A percentile compares a stretch with the other conserved stretches of the same genome.
Evolutionary conservation across 148 eudicot species (phyloP).

Genomic region (Fagopyrum esculentum): DNA sequence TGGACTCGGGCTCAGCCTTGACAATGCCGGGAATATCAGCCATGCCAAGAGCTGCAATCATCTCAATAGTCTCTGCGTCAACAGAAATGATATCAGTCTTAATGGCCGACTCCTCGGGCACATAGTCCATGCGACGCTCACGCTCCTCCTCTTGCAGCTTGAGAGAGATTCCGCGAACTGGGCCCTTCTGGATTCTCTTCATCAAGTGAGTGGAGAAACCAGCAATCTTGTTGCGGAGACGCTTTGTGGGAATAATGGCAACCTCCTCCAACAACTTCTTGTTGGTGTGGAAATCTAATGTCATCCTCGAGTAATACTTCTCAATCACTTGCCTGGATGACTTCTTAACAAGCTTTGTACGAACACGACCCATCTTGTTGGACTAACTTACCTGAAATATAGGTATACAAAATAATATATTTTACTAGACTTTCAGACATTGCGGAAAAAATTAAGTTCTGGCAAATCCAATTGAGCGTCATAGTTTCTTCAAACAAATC

Average conservation of each 20-base stretch:
- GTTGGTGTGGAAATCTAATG: constrained; percentile 47
- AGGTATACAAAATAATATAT: background rate
- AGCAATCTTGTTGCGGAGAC: constrained; percentile 45
- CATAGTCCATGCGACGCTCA: constrained; percentile 44
- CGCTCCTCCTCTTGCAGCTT: constrained; percentile 44
- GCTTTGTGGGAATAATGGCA: constrained; percentile 42
- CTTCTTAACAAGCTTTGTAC: constrained; percentile 40
- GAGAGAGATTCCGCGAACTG: constrained; percentile 40
- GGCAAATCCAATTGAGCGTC: background rate
- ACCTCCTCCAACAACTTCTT: constrained; percentile 43
- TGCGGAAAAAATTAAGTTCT: background rate
- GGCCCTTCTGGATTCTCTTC: constrained; percentile 46
- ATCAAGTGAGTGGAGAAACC: constrained; percentile 47
- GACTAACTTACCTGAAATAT: constrained; percentile 5
- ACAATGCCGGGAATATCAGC: constrained; percentile 30
- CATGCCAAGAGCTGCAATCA: constrained; percentile 41
- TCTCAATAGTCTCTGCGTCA: constrained; percentile 37
- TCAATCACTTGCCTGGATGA: constrained; percentile 36
- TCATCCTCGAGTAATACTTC: constrained; percentile 38
- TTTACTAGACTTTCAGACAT: background rate
- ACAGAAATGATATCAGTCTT: constrained; percentile 19
- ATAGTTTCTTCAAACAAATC: background rate
- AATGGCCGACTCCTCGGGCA: constrained; percentile 41
- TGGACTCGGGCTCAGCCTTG: constrained; percentile 24
- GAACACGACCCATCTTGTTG: constrained; percentile 36